Conservation (phyloP, 1,139 yeast species). For the Meyerozyma guilliermondii region DNA sequence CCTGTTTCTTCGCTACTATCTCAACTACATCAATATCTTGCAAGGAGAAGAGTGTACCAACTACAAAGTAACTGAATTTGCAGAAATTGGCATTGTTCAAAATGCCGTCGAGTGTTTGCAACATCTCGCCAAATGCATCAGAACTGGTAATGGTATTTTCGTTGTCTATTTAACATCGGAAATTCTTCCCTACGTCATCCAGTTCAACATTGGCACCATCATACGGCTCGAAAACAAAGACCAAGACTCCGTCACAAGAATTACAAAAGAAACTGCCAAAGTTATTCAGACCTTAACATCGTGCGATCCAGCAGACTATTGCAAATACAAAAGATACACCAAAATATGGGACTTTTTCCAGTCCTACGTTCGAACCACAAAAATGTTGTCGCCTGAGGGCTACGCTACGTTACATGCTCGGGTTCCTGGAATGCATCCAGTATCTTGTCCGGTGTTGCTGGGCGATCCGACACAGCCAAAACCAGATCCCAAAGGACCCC, state of each 20-base stretch:
- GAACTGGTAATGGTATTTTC: neutral
- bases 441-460: neutral
- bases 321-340: neutral
- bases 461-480: neutral
- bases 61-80: slow-evolving; percentile 13
- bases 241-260: neutral
- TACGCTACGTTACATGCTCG: neutral
- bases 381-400: neutral
- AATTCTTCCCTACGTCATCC: slow-evolving; percentile 27
- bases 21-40: slow-evolving; percentile 27
- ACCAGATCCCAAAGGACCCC: slow-evolving; percentile 3
- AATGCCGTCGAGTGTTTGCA: slow-evolving; percentile 13
- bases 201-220: slow-evolving; percentile 32
- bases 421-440: neutral
- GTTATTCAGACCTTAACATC: neutral
- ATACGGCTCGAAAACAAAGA: slow-evolving; percentile 18
- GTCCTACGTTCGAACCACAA: neutral
- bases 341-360: slow-evolving; percentile 1
- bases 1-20: slow-evolving; percentile 25
- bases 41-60: slow-evolving; percentile 32
- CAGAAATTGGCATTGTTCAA: slow-evolving; percentile 21
- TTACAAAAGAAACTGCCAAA: neutral
- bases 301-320: neutral
- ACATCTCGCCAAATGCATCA: neutral
- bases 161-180: slow-evolving; percentile 20